Evolutionary conservation across 164 flowering plant genomes (phyloP).

Genomic region (Warburgia ugandensis): DNA sequence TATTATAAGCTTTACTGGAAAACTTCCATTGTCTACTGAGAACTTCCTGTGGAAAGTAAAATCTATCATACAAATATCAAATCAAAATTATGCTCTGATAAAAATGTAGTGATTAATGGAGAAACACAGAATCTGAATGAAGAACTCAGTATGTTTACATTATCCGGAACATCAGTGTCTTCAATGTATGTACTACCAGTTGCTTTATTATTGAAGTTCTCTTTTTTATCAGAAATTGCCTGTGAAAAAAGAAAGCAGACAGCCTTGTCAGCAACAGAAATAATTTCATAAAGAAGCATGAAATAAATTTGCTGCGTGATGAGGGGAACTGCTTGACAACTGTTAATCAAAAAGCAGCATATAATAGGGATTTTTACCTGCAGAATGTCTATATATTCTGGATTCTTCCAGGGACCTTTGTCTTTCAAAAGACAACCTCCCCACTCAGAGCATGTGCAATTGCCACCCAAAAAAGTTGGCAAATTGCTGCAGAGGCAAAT

Average conservation of each 20-base stretch:
- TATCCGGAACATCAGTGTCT: conserved; percentile 11
- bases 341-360: neutral
- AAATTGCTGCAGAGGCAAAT: conserved; percentile 38
- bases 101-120: too few species aligned
- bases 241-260: conserved; percentile 15
- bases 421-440: conserved; percentile 70
- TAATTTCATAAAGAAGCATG: neutral
- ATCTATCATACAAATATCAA: too few species aligned
- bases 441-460: conserved; percentile 56
- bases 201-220: conserved; percentile 8
- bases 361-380: conserved; percentile 25
- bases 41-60: too few species aligned
- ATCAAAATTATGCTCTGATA: too few species aligned
- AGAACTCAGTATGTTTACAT: conserved; percentile 5
- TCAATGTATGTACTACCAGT: conserved; percentile 9
- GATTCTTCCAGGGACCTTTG: conserved; percentile 79
- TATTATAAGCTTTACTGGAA: too few species aligned
- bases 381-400: conserved; percentile 39
- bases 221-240: conserved; percentile 26
- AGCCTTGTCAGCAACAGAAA: conserved; percentile 1
- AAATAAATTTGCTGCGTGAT: too few species aligned
- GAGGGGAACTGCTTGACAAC: neutral
- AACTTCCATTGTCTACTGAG: too few species aligned
- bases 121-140: neutral
- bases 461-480: conserved; percentile 70